phyloP scores from a whole-genome alignment of 495 filamentous ascomycete genomes.

The Aspergillus avenaceus region DNA sequence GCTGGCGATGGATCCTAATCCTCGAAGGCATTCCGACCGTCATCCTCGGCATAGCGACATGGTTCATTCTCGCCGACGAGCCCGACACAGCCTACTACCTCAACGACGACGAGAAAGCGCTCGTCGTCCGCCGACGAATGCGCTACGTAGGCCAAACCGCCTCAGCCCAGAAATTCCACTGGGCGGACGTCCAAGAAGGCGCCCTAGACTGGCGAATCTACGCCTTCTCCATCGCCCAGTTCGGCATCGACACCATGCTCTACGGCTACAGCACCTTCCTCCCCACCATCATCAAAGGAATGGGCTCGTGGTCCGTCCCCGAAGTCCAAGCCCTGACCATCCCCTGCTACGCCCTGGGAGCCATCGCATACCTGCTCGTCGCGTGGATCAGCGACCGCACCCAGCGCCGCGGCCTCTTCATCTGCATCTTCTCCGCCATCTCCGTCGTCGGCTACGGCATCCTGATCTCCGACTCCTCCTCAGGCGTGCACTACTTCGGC shows the following conservation, averaged over 20 bases:
- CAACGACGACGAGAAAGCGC: conserved; percentile 52
- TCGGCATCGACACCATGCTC: conserved; percentile 67
- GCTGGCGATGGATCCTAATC: conserved; percentile 57
- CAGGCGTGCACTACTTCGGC: conserved; percentile 67
- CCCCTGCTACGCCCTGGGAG: conserved; percentile 69
- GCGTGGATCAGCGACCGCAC: conserved; percentile 58
- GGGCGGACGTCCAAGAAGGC: conserved; percentile 46
- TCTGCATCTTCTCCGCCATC: conserved; percentile 51
- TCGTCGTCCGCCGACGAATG: conserved; percentile 39
- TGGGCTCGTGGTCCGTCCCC: conserved; percentile 57
- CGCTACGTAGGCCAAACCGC: conserved; percentile 56
- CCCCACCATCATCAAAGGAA: conserved; percentile 70
- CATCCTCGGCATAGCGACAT: conserved; percentile 55
- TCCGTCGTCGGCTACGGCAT: conserved; percentile 67
- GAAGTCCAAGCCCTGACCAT: conserved; percentile 74
- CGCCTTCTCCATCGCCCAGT: conserved; percentile 60
- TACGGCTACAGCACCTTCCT: conserved; percentile 77
- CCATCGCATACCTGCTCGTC: conserved; percentile 57
- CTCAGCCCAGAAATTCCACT: conserved; percentile 57
- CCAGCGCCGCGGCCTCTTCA: conserved; percentile 59
- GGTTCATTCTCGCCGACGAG: conserved; percentile 62
- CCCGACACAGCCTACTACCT: conserved; percentile 61
- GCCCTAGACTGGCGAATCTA: conserved; percentile 65
- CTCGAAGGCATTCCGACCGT: conserved; percentile 71
- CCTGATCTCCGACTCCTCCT: conserved; percentile 52